Conservation (phyloP, 768 basidiomycete genomes). For the Mycena albidolilacea region DNA sequence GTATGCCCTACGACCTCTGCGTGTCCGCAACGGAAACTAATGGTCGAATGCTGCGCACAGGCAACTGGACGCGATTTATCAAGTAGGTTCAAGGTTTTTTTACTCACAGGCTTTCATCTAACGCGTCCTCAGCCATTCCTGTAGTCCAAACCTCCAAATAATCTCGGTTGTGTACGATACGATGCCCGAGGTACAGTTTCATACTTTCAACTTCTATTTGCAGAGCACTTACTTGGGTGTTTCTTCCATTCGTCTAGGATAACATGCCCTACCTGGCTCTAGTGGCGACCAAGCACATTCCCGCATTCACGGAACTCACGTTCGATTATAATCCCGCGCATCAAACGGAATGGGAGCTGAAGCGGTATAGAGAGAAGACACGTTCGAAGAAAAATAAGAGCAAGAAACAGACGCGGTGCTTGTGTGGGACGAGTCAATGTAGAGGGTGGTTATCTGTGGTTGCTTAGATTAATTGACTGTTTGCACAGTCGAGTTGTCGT, state of each 20-base stretch:
- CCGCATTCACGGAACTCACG: conserved; percentile 68
- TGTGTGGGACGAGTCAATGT: conserved; percentile 28
- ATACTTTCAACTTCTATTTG: background rate
- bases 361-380: conserved; percentile 15
- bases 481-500: too few relatives aligned
- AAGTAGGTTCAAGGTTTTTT: conserved; percentile 49
- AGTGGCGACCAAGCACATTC: conserved; percentile 64
- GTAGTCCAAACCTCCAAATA: conserved; percentile 70
- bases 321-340: conserved; percentile 74
- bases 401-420: conserved; percentile 24
- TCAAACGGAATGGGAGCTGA: conserved; percentile 22
- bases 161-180: conserved; percentile 76
- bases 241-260: conserved; percentile 50
- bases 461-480: background rate
- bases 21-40: conserved; percentile 15
- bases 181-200: conserved; percentile 61
- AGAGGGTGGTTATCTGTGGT: conserved; percentile 30
- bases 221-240: background rate
- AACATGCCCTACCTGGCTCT: conserved; percentile 77
- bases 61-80: conserved; percentile 84
- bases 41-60: conserved; percentile 48
- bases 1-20: conserved; percentile 51
- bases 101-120: conserved; percentile 14
- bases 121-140: conserved; percentile 70
- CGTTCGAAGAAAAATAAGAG: conserved; percentile 10